Evolutionary conservation across 352 stramenopile species (phyloP).

Genomic region (Blastocystis sp.): DNA sequence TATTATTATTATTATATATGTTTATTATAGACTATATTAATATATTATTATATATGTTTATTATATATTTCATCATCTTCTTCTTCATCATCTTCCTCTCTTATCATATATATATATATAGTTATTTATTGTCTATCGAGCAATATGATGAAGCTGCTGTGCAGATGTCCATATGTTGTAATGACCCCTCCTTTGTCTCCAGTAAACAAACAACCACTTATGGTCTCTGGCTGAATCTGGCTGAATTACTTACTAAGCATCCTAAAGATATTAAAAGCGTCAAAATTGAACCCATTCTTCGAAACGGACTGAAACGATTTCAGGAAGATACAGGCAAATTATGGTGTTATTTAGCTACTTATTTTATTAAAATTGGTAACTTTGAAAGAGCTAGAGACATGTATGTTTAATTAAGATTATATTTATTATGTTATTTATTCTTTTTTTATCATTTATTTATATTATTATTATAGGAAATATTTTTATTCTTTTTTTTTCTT

Average conservation of each 20-base stretch:
- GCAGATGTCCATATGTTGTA: conserved; percentile 58
- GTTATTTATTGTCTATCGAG: conserved; percentile 47
- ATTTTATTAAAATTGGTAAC: conserved; percentile 78
- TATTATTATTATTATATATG: no score
- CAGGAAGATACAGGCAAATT: conserved; percentile 82
- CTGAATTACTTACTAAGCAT: conserved; percentile 76
- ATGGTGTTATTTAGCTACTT: conserved; percentile 87
- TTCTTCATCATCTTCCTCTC: no score
- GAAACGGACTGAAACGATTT: conserved; percentile 69
- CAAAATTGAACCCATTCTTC: conserved; percentile 78
- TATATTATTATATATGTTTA: no score
- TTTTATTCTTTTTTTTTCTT: no score
- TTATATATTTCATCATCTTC: no score
- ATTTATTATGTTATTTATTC: no score
- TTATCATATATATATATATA: no score
- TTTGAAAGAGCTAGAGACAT: conserved; percentile 85
- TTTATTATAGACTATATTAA: no score
- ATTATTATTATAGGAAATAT: no score
- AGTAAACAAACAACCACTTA: conserved; percentile 56
- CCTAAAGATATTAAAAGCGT: conserved; percentile 65
- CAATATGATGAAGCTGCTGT: conserved; percentile 58
- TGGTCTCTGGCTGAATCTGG: conserved; percentile 87
- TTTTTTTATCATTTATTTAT: no score
- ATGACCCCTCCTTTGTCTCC: conserved; percentile 51
- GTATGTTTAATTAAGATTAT: no score